Evolutionary conservation across 208 protist genomes (phyloP).

Genomic region (Kentomonas sorsogonicus): DNA sequence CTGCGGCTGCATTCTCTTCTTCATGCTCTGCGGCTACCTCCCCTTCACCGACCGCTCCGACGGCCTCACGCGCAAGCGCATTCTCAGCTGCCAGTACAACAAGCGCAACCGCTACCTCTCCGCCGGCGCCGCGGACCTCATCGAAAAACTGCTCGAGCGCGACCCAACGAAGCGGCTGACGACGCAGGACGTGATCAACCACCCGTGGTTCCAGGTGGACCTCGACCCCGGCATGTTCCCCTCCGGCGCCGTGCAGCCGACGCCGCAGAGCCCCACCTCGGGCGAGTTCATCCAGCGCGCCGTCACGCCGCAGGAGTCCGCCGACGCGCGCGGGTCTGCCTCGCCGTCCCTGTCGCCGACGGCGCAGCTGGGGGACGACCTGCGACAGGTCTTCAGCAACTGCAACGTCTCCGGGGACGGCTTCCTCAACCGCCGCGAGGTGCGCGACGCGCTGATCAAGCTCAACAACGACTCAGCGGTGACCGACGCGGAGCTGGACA

Average conservation of each 20-base stretch:
- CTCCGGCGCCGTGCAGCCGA: slow-evolving; percentile 20
- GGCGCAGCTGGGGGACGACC: slow-evolving; percentile 31
- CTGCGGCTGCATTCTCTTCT: slow-evolving; percentile 97
- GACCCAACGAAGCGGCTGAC: slow-evolving; percentile 57
- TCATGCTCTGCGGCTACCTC: slow-evolving; percentile 96
- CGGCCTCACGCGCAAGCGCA: slow-evolving; percentile 79
- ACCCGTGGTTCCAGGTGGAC: slow-evolving; percentile 81
- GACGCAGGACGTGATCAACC: slow-evolving; percentile 63
- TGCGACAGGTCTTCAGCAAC: slow-evolving; percentile 69
- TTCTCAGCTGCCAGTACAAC: slow-evolving; percentile 85
- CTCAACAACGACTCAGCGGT: slow-evolving; percentile 59
- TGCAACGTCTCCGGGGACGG: slow-evolving; percentile 78
- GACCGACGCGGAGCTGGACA: slow-evolving; percentile 59
- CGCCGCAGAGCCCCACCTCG: slow-evolving; percentile 23
- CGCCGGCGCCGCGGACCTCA: slow-evolving; percentile 61
- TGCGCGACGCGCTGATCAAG: slow-evolving; percentile 88
- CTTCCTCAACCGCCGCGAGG: slow-evolving; percentile 68
- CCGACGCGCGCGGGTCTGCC: slow-evolving; percentile 12
- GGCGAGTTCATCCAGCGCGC: slow-evolving; percentile 66
- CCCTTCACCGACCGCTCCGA: slow-evolving; percentile 93
- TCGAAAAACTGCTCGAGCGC: slow-evolving; percentile 64
- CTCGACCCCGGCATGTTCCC: slow-evolving; percentile 64
- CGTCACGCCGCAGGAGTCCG: slow-evolving; percentile 35
- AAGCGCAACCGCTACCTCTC: slow-evolving; percentile 69
- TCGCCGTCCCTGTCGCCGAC: slow-evolving; percentile 23